Conservation (phyloP, 2,329 filamentous ascomycete genomes). For the Ophiosphaerella korrae region DNA sequence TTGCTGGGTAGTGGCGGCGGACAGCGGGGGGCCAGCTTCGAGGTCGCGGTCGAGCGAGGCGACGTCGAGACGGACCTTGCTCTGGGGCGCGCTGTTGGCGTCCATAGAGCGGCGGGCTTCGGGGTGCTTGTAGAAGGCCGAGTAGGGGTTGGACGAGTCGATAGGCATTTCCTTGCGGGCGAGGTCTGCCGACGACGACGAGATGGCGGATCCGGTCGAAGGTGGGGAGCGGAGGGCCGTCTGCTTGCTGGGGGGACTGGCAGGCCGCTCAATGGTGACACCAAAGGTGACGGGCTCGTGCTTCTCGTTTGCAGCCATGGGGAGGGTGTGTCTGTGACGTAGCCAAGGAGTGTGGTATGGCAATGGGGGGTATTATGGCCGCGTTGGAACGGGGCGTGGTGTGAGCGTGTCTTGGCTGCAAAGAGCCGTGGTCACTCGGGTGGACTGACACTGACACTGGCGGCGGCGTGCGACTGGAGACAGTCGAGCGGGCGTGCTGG, state of each 20-base stretch:
- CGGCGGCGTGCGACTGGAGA: background rate
- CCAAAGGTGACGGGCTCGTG: constrained; percentile 50
- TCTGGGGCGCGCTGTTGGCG: constrained; percentile 24
- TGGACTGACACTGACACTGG: background rate
- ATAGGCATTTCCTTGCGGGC: constrained; percentile 35
- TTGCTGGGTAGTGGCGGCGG: constrained; percentile 47
- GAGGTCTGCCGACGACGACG: constrained; percentile 41
- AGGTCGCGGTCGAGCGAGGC: constrained; percentile 48
- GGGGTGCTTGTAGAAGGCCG: constrained; percentile 56
- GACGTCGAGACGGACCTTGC: constrained; percentile 41
- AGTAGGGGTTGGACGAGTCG: constrained; percentile 50
- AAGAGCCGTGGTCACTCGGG: background rate
- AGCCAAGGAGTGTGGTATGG: constrained; percentile 8
- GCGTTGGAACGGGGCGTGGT: constrained; percentile 7
- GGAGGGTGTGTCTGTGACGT: constrained; percentile 16
- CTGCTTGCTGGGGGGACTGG: constrained; percentile 21
- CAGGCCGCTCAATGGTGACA: constrained; percentile 45
- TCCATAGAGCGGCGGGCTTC: constrained; percentile 51
- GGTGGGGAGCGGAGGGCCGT: constrained; percentile 35
- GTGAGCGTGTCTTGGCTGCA: constrained; percentile 1
- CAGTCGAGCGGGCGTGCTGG: constrained; percentile 8
- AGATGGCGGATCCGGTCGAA: constrained; percentile 41
- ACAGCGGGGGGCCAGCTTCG: constrained; percentile 41
- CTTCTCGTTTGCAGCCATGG: constrained; percentile 35
- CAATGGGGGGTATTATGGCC: too few species aligned